These are phyloP conservation scores for Phylloporus arenicola DNA, from an alignment of 768 basidiomycete species.

Conservation along the genomic window DNA sequence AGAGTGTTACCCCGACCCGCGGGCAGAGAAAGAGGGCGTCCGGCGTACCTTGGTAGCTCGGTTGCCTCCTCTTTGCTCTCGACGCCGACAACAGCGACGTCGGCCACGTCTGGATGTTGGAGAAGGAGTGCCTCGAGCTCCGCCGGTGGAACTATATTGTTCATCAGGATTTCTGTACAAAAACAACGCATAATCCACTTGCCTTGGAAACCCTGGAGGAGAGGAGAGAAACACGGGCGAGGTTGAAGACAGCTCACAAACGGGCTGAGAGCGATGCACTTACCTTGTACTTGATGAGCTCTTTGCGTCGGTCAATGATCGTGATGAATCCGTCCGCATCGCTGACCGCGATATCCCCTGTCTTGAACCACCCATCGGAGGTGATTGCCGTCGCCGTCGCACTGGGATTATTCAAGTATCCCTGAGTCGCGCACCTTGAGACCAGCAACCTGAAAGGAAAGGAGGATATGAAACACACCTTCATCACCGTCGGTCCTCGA, in stretches of 20 bases:
- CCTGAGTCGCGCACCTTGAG: conserved; percentile 33
- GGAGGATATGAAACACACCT: conserved; percentile 34
- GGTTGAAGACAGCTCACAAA: background rate
- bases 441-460: background rate
- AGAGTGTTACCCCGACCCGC: background rate
- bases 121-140: conserved; percentile 77
- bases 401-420: conserved; percentile 66
- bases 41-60: conserved; percentile 64
- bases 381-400: conserved; percentile 72
- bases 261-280: background rate
- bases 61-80: conserved; percentile 63
- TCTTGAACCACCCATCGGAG: conserved; percentile 78
- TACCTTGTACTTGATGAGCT: conserved; percentile 72
- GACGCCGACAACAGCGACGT: conserved; percentile 78
- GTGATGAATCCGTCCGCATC: conserved; percentile 69
- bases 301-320: conserved; percentile 71
- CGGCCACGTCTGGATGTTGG: conserved; percentile 69
- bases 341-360: conserved; percentile 71
- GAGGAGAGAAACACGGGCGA: background rate
- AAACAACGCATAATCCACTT: conserved; percentile 1
- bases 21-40: background rate
- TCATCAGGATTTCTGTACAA: background rate
- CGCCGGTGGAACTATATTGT: conserved; percentile 66
- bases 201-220: conserved; percentile 69
- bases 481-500: conserved; percentile 75